A percentile compares a stretch with the other conserved stretches of the same genome.
Evolutionary conservation across 2,329 filamentous ascomycete genomes (phyloP).

Genomic region (Nigrospora osmanthi): DNA sequence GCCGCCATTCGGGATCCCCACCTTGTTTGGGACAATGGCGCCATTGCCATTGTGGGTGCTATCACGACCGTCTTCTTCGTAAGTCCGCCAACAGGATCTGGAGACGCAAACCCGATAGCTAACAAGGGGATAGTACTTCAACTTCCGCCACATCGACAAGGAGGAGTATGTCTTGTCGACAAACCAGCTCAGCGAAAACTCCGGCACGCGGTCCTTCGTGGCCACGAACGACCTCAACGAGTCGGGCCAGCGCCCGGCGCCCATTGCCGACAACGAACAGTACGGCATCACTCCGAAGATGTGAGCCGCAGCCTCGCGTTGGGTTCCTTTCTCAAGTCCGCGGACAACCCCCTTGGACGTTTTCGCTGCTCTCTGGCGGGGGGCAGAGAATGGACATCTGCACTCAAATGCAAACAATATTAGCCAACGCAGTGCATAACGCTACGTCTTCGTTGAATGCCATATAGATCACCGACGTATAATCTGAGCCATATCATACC

Average conservation of each 20-base stretch:
- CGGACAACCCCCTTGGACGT: too few relatives aligned
- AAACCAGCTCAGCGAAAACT: constrained; percentile 25
- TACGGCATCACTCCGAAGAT: constrained; percentile 25
- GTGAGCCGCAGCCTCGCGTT: constrained; percentile 4
- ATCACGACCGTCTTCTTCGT: constrained; percentile 32
- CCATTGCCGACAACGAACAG: constrained; percentile 23
- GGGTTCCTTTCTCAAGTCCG: too few relatives aligned
- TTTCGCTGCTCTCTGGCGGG: too few relatives aligned
- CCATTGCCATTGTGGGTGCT: constrained; percentile 34
- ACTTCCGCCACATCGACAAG: constrained; percentile 36
- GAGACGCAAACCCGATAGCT: constrained; percentile 4
- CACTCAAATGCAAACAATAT: too few relatives aligned
- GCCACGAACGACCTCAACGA: constrained; percentile 32
- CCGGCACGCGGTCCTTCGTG: constrained; percentile 30
- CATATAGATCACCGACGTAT: too few relatives aligned
- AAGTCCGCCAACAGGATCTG: neutral
- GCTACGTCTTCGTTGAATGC: too few relatives aligned
- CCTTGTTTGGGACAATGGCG: constrained; percentile 41
- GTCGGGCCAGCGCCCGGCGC: constrained; percentile 16
- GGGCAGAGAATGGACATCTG: too few relatives aligned
- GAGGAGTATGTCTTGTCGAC: constrained; percentile 32
- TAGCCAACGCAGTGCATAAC: too few relatives aligned
- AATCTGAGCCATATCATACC: too few relatives aligned
- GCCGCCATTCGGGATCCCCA: constrained; percentile 38
- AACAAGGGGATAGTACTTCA: constrained; percentile 21